Base-by-base conservation (phyloP, 176 grass and related monocot species). In the Typha latifolia region DNA sequence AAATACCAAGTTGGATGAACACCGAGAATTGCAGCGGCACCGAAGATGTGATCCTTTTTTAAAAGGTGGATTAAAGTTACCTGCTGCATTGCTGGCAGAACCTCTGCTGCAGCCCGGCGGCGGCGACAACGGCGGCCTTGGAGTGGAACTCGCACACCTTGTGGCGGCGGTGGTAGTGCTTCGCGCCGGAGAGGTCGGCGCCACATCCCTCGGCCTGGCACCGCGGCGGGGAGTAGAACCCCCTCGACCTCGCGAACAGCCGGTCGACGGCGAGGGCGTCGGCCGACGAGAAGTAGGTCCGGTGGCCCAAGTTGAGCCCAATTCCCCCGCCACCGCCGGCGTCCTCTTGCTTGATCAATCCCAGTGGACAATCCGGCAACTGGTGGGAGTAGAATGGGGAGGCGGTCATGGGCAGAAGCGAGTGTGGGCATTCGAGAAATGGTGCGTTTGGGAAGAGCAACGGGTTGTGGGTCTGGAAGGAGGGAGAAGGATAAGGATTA, bases 1-100 rank as follows among this genome's bases (percentile, higher is more conserved):
- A 43, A 43, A 43, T 43, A 43, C 37, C 12, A 9, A 62, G 20
- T 62, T 43, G 5, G 37, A 43, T 43, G 37, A 43, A 43, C 37
- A 43, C 37, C 37, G 10, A 43, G 5, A n/a, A 34, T 32, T 37
- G 32, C 2, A 37, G 13, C n/a, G 12, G 11, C 9, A 43, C 29
- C 34, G 15, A 26, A 65, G 12, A 65, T 32, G 12, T 65, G 16
- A 34, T 34, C 13, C 2, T 27, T 32, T 6, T 15, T n/a, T 32
- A 14, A 1, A 15, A 49, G 12, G 18, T 68, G 4, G n/a, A 22
- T 12, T 51, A 13, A 9, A 63, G 51, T 12, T 78, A 91, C 93
- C 93, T 90, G 83, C 88, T 92, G 83, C 93, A 97, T 64, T 97
- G 93, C 77, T 97, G 93, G 84, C 93, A 97, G 84, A 97, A 92